These are phyloP conservation scores for Aspergillus unguis DNA, from an alignment of 2,329 filamentous ascomycete genomes.

Conservation along the genomic window DNA sequence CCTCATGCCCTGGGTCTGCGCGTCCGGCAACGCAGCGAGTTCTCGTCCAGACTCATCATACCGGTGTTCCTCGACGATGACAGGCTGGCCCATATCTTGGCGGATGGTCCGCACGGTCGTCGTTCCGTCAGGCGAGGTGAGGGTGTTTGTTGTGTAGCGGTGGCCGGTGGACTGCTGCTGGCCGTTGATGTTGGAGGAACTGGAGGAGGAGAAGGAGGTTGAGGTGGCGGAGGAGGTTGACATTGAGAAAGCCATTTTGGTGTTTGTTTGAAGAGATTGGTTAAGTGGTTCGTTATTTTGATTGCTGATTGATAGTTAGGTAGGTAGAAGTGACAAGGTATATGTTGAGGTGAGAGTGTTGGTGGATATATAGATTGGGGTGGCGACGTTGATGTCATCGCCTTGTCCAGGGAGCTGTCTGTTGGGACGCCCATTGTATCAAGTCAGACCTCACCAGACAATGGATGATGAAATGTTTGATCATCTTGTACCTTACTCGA, in stretches of 20 bases:
- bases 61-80: conserved; percentile 32
- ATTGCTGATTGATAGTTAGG: background rate
- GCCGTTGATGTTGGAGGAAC: conserved; percentile 1
- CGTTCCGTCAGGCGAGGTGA: conserved; percentile 31
- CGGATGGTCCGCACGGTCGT: conserved; percentile 33
- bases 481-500: background rate
- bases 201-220: background rate
- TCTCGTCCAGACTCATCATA: conserved; percentile 35
- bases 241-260: background rate
- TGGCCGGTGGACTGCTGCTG: conserved; percentile 28
- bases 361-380: conserved; percentile 3
- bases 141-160: conserved; percentile 31
- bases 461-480: background rate
- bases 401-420: background rate
- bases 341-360: background rate
- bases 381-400: conserved; percentile 7
- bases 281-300: background rate
- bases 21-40: conserved; percentile 13
- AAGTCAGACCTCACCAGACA: no score
- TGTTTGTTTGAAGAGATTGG: background rate
- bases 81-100: conserved; percentile 35
- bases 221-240: background rate
- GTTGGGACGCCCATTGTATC: no score
- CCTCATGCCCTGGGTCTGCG: conserved; percentile 20
- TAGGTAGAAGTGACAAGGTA: no score